These are phyloP conservation scores for Aspergillus olivimuriae DNA, from an alignment of 495 filamentous ascomycete genomes.

Conservation along the genomic window DNA sequence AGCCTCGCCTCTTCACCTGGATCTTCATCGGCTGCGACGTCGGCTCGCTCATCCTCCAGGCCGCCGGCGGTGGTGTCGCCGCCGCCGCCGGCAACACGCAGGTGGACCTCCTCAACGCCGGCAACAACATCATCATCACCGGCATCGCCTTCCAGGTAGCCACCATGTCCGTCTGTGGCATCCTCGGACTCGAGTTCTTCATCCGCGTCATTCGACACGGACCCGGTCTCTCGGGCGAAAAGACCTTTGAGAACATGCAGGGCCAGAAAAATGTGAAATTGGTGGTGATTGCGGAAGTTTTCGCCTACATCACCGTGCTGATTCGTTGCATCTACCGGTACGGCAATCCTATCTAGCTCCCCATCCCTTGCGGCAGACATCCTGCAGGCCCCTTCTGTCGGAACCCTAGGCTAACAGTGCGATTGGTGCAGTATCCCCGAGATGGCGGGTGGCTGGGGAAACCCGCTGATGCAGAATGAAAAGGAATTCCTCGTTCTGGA, in stretches of 20 bases:
- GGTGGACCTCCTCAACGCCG: conserved; percentile 11
- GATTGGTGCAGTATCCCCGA: conserved; percentile 15
- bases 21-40: conserved; percentile 64
- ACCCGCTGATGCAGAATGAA: conserved; percentile 60
- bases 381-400: not conserved
- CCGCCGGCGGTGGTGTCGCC: conserved; percentile 57
- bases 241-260: conserved; percentile 11
- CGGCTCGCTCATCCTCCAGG: conserved; percentile 57
- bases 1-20: conserved; percentile 56
- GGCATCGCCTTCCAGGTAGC: conserved; percentile 66
- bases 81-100: conserved; percentile 33
- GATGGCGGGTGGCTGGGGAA: conserved; percentile 65
- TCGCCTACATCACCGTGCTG: conserved; percentile 56
- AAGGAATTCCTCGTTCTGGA: conserved; percentile 58
- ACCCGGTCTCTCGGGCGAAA: conserved; percentile 23
- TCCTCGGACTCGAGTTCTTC: conserved; percentile 45
- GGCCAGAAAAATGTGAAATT: conserved; percentile 39
- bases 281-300: conserved; percentile 44
- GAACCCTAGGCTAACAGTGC: not conserved
- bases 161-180: conserved; percentile 54
- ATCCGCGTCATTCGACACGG: conserved; percentile 34
- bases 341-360: not conserved
- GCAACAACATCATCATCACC: conserved; percentile 60
- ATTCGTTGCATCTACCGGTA: conserved; percentile 64
- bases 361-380: too few relatives aligned